Conservation (phyloP, 768 basidiomycete species). For the Amanita pseudoporphyria region DNA sequence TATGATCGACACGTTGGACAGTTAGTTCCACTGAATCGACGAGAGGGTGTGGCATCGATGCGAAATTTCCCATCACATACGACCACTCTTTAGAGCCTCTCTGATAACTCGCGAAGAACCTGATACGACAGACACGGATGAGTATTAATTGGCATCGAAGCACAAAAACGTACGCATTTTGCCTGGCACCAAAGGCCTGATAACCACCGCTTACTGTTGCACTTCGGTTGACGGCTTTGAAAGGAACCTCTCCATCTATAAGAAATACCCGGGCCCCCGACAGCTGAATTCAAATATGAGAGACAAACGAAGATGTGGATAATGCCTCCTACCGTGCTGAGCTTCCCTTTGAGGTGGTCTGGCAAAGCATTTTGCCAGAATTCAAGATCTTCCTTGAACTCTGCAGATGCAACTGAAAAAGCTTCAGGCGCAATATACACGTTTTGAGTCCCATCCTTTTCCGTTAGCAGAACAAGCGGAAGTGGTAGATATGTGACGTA, state of each 20-base stretch:
- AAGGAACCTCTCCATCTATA: constrained; percentile 44
- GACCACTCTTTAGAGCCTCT: constrained; percentile 28
- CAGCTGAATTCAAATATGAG: constrained; percentile 16
- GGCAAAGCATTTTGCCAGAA: constrained; percentile 48
- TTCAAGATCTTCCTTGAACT: constrained; percentile 40
- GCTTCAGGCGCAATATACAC: constrained; percentile 47
- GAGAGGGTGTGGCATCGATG: constrained; percentile 42
- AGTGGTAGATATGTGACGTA: constrained; percentile 40
- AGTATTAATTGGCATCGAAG: neutral
- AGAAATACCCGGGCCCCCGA: constrained; percentile 44
- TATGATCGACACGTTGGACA: constrained; percentile 32
- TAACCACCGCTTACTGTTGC: constrained; percentile 40
- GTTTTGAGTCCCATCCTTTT: constrained; percentile 30
- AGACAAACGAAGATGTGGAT: neutral
- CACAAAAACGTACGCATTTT: constrained; percentile 29
- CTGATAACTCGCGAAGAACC: constrained; percentile 38
- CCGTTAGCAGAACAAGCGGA: constrained; percentile 39
- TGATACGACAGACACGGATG: constrained; percentile 10
- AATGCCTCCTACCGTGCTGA: constrained; percentile 26
- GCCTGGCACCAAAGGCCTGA: constrained; percentile 41
- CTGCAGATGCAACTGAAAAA: constrained; percentile 37
- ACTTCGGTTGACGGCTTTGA: constrained; percentile 40
- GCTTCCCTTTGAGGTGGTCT: constrained; percentile 33
- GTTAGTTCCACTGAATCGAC: constrained; percentile 38
- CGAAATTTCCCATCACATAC: constrained; percentile 45